Percentiles rank a stretch among this genome's conserved stretches.
Evolutionary conservation across 2,329 filamentous ascomycete genomes (phyloP).

Genomic region (Boeremia lycopersici): DNA sequence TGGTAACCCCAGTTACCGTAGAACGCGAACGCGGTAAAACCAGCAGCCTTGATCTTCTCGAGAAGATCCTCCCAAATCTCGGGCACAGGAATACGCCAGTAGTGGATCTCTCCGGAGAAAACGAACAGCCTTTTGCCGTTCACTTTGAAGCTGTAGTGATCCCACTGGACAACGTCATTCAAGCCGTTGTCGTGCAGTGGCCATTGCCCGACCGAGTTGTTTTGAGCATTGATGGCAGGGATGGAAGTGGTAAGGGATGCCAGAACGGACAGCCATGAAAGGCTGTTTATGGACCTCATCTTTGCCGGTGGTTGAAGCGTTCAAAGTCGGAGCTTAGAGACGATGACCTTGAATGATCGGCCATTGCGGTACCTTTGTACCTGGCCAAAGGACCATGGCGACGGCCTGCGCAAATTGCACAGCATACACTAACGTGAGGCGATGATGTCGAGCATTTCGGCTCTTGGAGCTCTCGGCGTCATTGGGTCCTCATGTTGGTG

Average conservation of each 20-base stretch:
- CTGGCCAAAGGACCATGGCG: constrained; percentile 13
- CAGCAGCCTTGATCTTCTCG: constrained; percentile 59
- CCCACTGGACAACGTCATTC: constrained; percentile 59
- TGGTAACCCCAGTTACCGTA: constrained; percentile 59
- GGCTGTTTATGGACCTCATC: constrained; percentile 27
- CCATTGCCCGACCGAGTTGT: constrained; percentile 46
- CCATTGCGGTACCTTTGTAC: constrained; percentile 21
- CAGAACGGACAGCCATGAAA: constrained; percentile 34
- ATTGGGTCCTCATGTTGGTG: constrained; percentile 21
- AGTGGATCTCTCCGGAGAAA: constrained; percentile 62
- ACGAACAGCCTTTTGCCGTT: constrained; percentile 59
- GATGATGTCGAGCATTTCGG: constrained; percentile 13
- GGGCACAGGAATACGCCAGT: constrained; percentile 57
- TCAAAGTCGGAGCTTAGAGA: constrained; percentile 24
- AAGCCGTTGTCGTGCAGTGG: constrained; percentile 57
- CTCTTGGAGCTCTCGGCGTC: constrained; percentile 13
- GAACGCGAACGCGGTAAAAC: constrained; percentile 57
- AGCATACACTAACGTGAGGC: constrained; percentile 20
- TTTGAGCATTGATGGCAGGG: constrained; percentile 31
- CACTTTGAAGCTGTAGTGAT: constrained; percentile 60
- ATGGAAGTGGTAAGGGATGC: constrained; percentile 22
- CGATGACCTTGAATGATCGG: constrained; percentile 17
- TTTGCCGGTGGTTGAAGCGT: constrained; percentile 19
- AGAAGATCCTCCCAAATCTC: constrained; percentile 59
- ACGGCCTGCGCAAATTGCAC: constrained; percentile 17